These are phyloP conservation scores for Rhodofomes roseus DNA, from an alignment of 1,284 basidiomycete genomes.

Conservation along the genomic window DNA sequence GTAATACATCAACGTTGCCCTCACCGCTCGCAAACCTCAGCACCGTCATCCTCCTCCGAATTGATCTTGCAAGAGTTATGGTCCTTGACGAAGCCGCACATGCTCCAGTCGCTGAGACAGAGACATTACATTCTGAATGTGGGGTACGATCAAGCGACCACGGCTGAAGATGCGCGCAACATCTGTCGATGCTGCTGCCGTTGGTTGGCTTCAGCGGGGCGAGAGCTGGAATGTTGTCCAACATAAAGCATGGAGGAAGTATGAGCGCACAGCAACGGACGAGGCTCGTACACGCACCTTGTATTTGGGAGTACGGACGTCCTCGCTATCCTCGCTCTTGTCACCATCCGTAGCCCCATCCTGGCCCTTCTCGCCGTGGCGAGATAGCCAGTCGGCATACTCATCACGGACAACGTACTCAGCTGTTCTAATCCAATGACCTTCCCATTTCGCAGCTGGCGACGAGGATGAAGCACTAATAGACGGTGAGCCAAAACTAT, in stretches of 20 bases:
- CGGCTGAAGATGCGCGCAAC: not conserved
- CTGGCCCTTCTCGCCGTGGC: not conserved
- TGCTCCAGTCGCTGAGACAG: not conserved
- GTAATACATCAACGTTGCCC: not conserved
- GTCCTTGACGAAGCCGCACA: not conserved
- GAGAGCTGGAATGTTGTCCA: not conserved
- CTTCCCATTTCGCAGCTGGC: conserved; percentile 21
- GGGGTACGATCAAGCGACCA: not conserved
- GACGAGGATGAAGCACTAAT: conserved; percentile 21
- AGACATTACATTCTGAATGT: not conserved
- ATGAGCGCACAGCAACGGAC: not conserved
- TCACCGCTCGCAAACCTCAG: not conserved
- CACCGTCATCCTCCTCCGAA: not conserved
- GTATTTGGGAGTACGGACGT: too few species aligned
- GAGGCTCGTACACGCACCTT: not conserved
- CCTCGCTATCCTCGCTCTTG: not conserved
- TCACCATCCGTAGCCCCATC: not conserved
- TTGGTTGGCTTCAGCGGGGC: not conserved
- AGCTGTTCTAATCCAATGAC: conserved; percentile 8
- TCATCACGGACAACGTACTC: not conserved
- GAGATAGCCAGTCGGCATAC: not conserved
- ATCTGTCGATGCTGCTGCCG: not conserved
- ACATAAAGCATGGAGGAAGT: not conserved
- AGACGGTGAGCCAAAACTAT: not conserved
- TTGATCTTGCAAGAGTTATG: not conserved